Evolutionary conservation across 345 rosid genomes (phyloP), one percentile per base, ranked within the genome.

Genomic region (Heritiera littoralis): DNA sequence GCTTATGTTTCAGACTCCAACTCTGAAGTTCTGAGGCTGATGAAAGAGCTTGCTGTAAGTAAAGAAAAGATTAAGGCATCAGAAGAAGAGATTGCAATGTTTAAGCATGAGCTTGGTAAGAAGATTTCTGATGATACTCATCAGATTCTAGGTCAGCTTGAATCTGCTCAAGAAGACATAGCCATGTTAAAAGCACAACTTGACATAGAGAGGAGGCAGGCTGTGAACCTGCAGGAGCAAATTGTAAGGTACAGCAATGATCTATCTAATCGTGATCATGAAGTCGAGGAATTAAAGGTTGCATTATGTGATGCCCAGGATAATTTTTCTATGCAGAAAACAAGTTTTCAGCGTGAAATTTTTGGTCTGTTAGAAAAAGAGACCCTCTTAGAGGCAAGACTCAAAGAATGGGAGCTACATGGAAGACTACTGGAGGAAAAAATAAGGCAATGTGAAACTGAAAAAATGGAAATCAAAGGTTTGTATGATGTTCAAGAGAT

Each of bases 261-360:
- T 75, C 80, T 88, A 23, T 81, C 84, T 1, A 87, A 82, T 66
- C 80, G 88, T 35, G 86, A 85, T 78, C 76, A 55, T 43, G 86
- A 84, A 82, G 68, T 85, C 10, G 64, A 72, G 48, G 88, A 84
- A 14, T 77, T 92, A 69, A 85, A 85, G 84, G 67, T 61, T 23
- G 86, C 84, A 12, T 78, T 86, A 35, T 35, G 84, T 48, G 91
- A 89, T 64, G 85, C 88, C n/a, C 85, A 84, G 79, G 60, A 81
- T 77, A 89, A 83, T 66, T 89, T 89, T 70, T 81, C 84, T 63
- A 75, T 80, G 14, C 97, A 91, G 49, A 92, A 85, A 80, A 77
- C 97, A 20, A 89, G 86, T 45, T 74, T 93, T 75, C 90, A 87
- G 80, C 79, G 77, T 58, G 89, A 89, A 51, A 84, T 86, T 64